Percentiles rank a stretch among this genome's conserved stretches.
These are phyloP conservation scores for Melaleuca alternifolia DNA, from an alignment of 345 rosid genomes.

Conservation along the genomic window DNA sequence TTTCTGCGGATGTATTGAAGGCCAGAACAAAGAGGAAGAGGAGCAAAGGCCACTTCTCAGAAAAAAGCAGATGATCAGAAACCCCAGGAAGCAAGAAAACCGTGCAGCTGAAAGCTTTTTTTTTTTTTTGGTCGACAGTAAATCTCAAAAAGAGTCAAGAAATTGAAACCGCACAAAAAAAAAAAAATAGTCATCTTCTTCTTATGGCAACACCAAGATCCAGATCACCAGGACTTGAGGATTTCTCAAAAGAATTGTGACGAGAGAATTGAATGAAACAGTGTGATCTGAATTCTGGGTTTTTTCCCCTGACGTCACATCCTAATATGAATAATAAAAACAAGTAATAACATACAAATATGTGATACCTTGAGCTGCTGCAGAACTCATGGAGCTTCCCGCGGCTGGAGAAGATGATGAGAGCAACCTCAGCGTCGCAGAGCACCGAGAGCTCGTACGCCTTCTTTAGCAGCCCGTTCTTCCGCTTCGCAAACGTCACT, in stretches of 20 bases:
- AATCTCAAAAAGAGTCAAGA: neutral
- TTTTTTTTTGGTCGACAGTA: neutral
- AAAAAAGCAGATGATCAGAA: neutral
- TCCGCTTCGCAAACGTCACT: constrained; percentile 66
- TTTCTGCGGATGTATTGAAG: neutral
- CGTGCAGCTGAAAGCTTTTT: neutral
- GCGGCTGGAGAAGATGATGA: constrained; percentile 63
- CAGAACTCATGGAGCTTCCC: constrained; percentile 60
- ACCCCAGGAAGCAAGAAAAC: neutral
- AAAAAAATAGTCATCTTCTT: neutral
- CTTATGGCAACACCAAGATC: neutral
- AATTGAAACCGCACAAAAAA: neutral
- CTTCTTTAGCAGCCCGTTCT: constrained; percentile 80
- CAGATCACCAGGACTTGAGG: neutral
- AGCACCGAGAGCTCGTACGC: constrained; percentile 71
- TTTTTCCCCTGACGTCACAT: neutral
- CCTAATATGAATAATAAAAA: neutral
- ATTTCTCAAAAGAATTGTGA: neutral
- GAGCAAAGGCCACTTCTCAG: neutral
- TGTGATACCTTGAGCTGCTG: constrained; percentile 47
- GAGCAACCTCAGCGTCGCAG: constrained; percentile 64
- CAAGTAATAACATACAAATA: neutral
- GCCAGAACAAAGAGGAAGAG: neutral
- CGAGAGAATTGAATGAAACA: neutral
- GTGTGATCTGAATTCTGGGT: neutral